Evolutionary conservation across 2,329 filamentous ascomycete species (phyloP).

Genomic region (Cladophialophora carrionii): DNA sequence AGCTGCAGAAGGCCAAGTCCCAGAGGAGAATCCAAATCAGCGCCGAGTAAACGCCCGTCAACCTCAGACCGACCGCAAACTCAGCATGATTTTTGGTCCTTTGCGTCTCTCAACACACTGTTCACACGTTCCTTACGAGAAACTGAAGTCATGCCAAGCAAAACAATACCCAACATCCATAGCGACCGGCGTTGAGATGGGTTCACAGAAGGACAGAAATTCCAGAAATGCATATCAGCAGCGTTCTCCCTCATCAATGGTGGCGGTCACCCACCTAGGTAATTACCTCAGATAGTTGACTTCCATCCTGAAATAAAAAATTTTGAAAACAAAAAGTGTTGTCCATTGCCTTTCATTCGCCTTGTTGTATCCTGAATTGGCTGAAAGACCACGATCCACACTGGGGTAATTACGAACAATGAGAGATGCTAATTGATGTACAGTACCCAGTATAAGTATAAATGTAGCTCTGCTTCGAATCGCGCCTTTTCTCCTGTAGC

Average conservation of each 20-base stretch:
- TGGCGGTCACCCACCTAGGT: background rate
- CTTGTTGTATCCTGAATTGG: background rate
- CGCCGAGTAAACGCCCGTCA: slow-evolving; percentile 20
- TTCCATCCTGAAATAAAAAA: background rate
- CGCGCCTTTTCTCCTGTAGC: no score
- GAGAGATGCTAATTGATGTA: background rate
- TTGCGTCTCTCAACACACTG: background rate
- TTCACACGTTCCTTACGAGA: slow-evolving; percentile 6
- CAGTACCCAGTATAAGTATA: no score
- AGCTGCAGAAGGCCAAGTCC: slow-evolving; percentile 49
- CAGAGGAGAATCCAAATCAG: slow-evolving; percentile 29
- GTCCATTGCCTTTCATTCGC: background rate
- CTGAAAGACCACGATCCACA: background rate
- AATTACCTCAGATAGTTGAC: background rate
- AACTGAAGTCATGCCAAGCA: background rate
- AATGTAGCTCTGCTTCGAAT: no score
- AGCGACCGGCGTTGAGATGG: background rate
- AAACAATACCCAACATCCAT: background rate
- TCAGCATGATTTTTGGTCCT: background rate
- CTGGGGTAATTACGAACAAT: no score
- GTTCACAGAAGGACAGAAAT: background rate
- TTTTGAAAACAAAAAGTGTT: background rate
- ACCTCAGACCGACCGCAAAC: background rate
- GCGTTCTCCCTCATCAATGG: background rate
- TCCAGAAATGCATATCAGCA: background rate